A percentile compares a stretch with the other conserved stretches of the same genome.
Evolutionary conservation across 1,284 basidiomycete species (phyloP).

Genomic region (Veloporphyrellus conicus): DNA sequence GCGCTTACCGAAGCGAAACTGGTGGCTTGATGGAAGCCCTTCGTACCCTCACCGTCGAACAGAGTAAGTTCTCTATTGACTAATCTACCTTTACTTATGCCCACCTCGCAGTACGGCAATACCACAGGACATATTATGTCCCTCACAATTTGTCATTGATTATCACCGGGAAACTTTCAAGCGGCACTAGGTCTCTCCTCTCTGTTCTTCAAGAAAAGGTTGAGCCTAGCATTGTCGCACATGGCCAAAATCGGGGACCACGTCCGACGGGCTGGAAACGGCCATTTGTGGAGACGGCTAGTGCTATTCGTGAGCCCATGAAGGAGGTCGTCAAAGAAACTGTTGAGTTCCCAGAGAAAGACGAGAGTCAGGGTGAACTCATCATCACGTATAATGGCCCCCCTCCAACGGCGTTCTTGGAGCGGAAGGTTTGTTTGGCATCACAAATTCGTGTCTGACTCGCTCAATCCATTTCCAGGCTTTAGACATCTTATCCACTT

Average conservation of each 20-base stretch:
- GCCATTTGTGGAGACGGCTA: constrained; percentile 89
- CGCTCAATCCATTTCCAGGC: constrained; percentile 47
- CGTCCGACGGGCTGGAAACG: constrained; percentile 84
- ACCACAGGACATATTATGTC: constrained; percentile 89
- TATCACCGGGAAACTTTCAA: constrained; percentile 74
- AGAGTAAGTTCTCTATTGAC: constrained; percentile 56
- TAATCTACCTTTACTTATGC: constrained; percentile 8
- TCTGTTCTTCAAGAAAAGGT: constrained; percentile 76
- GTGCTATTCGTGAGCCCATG: constrained; percentile 60
- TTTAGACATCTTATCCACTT: constrained; percentile 80
- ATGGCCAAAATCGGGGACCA: constrained; percentile 65
- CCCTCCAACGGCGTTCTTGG: constrained; percentile 67
- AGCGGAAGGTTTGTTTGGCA: constrained; percentile 57
- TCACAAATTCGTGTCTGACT: neutral
- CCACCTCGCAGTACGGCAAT: constrained; percentile 68
- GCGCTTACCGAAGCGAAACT: constrained; percentile 93
- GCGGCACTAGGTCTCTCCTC: constrained; percentile 66
- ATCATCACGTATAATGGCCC: constrained; percentile 80
- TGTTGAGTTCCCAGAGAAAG: constrained; percentile 96
- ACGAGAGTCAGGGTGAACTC: constrained; percentile 92
- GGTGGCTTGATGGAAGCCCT: constrained; percentile 94
- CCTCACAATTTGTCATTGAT: constrained; percentile 91
- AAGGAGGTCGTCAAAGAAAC: constrained; percentile 53
- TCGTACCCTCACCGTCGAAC: constrained; percentile 80
- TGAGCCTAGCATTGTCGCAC: constrained; percentile 74